phyloP scores from a whole-genome alignment of 2,329 filamentous ascomycete species.

The Calonectria hongkongensis region DNA sequence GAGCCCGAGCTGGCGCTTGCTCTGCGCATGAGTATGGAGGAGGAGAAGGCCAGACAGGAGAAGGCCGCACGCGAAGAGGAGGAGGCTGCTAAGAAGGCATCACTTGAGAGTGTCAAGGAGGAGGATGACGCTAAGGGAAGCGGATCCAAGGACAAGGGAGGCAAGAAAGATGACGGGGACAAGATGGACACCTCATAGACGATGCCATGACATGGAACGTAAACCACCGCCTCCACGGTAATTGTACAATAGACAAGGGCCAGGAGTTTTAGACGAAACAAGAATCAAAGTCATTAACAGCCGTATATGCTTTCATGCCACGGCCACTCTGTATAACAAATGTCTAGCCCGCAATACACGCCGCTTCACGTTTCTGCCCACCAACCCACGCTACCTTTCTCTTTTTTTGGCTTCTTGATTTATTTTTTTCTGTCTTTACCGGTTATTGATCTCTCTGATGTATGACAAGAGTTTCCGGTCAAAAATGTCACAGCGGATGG shows the following conservation, averaged over 20 bases:
- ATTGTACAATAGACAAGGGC: slow-evolving; percentile 59
- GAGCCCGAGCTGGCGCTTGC: slow-evolving; percentile 97
- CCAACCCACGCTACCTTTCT: not conserved
- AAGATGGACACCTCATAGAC: slow-evolving; percentile 91
- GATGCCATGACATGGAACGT: slow-evolving; percentile 42
- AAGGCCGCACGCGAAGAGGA: slow-evolving; percentile 87
- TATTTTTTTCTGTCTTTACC: slow-evolving; percentile 55
- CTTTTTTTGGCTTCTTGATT: not conserved
- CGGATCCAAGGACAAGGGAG: slow-evolving; percentile 79
- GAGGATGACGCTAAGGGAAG: slow-evolving; percentile 75
- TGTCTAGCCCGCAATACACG: slow-evolving; percentile 34
- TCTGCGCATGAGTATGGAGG: slow-evolving; percentile 97
- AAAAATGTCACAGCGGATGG: slow-evolving; percentile 94
- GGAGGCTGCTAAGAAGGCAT: slow-evolving; percentile 82
- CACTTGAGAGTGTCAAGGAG: slow-evolving; percentile 88
- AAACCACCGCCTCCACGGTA: slow-evolving; percentile 57
- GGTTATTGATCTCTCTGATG: slow-evolving; percentile 82
- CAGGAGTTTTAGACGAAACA: slow-evolving; percentile 54
- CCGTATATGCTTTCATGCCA: slow-evolving; percentile 33
- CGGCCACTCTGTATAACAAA: slow-evolving; percentile 23
- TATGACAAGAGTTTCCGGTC: slow-evolving; percentile 90
- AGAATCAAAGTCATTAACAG: slow-evolving; percentile 52
- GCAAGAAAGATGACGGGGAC: slow-evolving; percentile 79
- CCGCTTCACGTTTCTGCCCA: slow-evolving; percentile 36
- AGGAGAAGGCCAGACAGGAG: slow-evolving; percentile 95